Evolutionary conservation across 208 protist species (phyloP), one percentile per base, ranked within the genome.

Genomic region (Leishmania martiniquensis): DNA sequence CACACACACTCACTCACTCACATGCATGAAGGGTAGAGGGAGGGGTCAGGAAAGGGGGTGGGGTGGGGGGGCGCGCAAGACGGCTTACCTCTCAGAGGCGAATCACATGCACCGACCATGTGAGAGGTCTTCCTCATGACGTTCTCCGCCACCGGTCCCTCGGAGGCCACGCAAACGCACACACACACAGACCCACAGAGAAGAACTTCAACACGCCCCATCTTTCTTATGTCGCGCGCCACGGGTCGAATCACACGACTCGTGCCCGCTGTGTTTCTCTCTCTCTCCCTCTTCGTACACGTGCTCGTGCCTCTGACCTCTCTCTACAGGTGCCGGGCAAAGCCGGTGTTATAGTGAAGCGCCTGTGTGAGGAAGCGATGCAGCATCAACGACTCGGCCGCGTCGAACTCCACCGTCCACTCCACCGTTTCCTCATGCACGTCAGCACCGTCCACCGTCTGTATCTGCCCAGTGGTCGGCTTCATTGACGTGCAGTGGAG

Each of bases 341-440:
- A 97, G 0, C 93, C 93, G 2, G 85, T 89, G 86, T 97, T 95
- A 83, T 92, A 91, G 62, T 95, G 88, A 59, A 97, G 89, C 12
- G 91, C 86, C 82, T 95, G 91, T 2, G 90, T 84, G 12, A 97
- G 85, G 68, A 97, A 97, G 59, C 93, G 93, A 67, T 97, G 90
- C 20, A 97, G 83, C 93, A 97, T 95, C 22, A 97, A 82, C 7
- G 93, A 94, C 83, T 94, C 91, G 15, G 93, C 93, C 1, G 85
- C 67, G 60, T 97, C 90, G 71, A 97, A 78, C 15, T 86, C 72
- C 25, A 93, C 91, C 22, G 66, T 75, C 93, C 93, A 97, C 67
- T 93, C 88, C 54, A 95, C 83, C 65, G 83, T 88, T 51, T 92
- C 90, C 74, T 90, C 89, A 29, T 84, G 79, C 54, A 89, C 78